phyloP scores from a whole-genome alignment of 345 rosid species.

The Brassica nigra region DNA sequence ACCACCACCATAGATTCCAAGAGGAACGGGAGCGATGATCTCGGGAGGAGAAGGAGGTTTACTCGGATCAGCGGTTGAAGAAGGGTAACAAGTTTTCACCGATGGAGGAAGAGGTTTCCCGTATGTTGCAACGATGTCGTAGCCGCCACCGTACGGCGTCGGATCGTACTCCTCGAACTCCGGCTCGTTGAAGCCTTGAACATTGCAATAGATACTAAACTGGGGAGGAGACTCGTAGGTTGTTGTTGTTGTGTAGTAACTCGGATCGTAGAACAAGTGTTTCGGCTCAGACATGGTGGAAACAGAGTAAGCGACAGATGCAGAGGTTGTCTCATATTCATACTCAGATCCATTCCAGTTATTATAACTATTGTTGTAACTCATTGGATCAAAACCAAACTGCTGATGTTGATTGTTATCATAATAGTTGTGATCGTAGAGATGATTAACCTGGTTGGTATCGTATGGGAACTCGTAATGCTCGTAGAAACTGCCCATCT shows the following conservation, averaged over 20 bases:
- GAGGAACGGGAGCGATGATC: conserved; percentile 42
- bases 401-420: conserved; percentile 13
- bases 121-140: conserved; percentile 54
- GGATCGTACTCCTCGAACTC: conserved; percentile 72
- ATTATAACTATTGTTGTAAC: background rate
- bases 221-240: conserved; percentile 41
- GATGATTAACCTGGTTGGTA: conserved; percentile 20
- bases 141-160: conserved; percentile 80
- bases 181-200: conserved; percentile 49
- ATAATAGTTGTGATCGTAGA: conserved; percentile 25
- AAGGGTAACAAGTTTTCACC: conserved; percentile 60
- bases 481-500: conserved; percentile 32
- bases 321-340: conserved; percentile 14
- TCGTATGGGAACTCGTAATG: conserved; percentile 33
- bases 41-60: conserved; percentile 38
- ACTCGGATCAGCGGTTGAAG: conserved; percentile 30
- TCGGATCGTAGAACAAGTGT: conserved; percentile 37
- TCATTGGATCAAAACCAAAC: conserved; percentile 13
- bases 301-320: conserved; percentile 51
- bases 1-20: conserved; percentile 38
- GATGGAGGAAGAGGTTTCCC: conserved; percentile 74
- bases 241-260: conserved; percentile 26
- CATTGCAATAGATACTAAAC: conserved; percentile 48
- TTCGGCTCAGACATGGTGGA: conserved; percentile 47
- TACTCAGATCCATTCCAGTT: conserved; percentile 36